Evolutionary conservation across 805 yeast genomes (phyloP).

Genomic region (Schizosaccharomyces osmophilus): DNA sequence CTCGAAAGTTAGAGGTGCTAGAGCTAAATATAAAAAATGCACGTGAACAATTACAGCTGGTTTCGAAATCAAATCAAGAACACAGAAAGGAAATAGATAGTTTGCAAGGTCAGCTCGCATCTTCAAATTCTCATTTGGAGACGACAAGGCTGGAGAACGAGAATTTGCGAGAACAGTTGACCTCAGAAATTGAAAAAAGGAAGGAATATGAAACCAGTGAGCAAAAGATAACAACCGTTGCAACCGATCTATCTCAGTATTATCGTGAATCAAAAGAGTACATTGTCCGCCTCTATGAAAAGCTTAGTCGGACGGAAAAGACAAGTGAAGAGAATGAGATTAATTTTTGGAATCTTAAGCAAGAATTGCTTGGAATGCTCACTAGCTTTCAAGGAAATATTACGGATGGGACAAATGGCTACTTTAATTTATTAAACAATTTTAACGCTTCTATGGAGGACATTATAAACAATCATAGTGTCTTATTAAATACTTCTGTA

Average conservation of each 20-base stretch:
- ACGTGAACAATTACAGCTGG: constrained; percentile 20
- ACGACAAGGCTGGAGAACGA: background rate
- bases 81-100: constrained; percentile 8
- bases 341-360: background rate
- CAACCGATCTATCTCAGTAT: background rate
- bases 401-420: background rate
- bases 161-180: background rate
- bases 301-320: background rate
- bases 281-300: background rate
- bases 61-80: constrained; percentile 12
- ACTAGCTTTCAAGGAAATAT: background rate
- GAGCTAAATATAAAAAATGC: constrained; percentile 23
- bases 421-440: background rate
- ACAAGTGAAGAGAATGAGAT: background rate
- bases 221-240: background rate
- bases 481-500: background rate
- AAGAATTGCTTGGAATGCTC: background rate
- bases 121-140: constrained; percentile 5
- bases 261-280: background rate
- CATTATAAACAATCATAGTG: background rate
- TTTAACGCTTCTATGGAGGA: background rate
- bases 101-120: constrained; percentile 5
- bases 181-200: background rate
- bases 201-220: background rate
- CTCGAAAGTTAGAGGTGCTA: constrained; percentile 22